Evolutionary conservation across 2,329 filamentous ascomycete species (phyloP), one percentile per base, ranked within the genome.

Genomic region (Curvularia sp.): DNA sequence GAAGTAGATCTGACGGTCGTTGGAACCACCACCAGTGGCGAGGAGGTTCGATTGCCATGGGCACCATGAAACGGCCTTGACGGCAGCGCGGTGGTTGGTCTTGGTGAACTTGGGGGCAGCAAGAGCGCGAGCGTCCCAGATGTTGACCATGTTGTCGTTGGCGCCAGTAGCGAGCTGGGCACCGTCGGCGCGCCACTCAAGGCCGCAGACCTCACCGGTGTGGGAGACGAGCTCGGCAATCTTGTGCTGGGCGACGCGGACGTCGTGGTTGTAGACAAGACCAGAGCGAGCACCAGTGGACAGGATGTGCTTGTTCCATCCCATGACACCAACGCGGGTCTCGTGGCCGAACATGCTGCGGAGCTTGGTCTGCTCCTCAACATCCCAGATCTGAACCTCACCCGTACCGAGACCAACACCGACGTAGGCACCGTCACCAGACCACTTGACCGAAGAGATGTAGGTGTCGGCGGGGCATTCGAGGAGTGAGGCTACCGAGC

Each of bases 351-450:
- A 91, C 95, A 99, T 99, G 84, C 93, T 97, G 78, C 95, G 93
- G 59, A 99, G 89, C 86, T 98, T 98, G 74, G 88, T 89, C 62
- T 90, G 88, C 79, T 99, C 95, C 71, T 96, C 91, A 28, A 97
- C 94, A 72, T 98, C 95, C 94, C 95, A 99, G 81, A 99, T 99
- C 82, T 99, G 95, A 38, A 99, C 92, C 79, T 99, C 95, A 60
- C 95, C 95, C 38, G 92, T 92, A 61, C 93, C 94, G 50, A 99
- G 89, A 61, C 95, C 95, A 68, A 98, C 93, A 64, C 93, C 90
- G 65, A 99, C 93, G 75, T 99, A 98, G 31, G 94, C 93, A 60
- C 95, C 95, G 73, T 99, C 95, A 50, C 91, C 92, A 62, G 93
- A 97, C 95, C 95, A 99, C 83, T 98, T 98, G 74, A 99, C 94